Evolutionary conservation across 495 filamentous ascomycete species (phyloP).

Genomic region (Hyaloscypha bicolor): DNA sequence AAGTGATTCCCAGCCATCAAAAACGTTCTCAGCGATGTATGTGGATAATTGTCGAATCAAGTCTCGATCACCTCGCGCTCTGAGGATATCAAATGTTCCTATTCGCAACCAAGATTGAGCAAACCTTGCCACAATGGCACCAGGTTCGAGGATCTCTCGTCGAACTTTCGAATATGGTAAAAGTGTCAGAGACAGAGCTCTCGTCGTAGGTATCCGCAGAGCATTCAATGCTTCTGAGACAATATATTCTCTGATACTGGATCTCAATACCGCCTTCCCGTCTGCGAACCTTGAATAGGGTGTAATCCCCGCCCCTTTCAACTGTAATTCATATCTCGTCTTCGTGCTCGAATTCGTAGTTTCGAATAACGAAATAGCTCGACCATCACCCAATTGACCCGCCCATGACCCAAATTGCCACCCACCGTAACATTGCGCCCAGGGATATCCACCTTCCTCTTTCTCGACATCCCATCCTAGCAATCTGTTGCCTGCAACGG

Average conservation of each 20-base stretch:
- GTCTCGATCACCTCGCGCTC: conserved; percentile 76
- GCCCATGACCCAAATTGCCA: conserved; percentile 90
- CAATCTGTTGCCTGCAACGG: conserved; percentile 80
- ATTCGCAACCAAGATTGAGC: conserved; percentile 91
- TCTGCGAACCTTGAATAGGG: conserved; percentile 98
- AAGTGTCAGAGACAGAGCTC: conserved; percentile 80
- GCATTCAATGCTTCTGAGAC: conserved; percentile 87
- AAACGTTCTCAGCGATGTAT: conserved; percentile 84
- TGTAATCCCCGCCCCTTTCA: conserved; percentile 91
- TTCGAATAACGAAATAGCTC: conserved; percentile 94
- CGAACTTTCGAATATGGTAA: conserved; percentile 70
- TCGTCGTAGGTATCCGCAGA: conserved; percentile 80
- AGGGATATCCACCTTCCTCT: conserved; percentile 81
- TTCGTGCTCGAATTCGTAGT: conserved; percentile 74
- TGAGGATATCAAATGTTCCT: conserved; percentile 89
- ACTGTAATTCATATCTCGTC: conserved; percentile 81
- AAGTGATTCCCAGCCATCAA: conserved; percentile 79
- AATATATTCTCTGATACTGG: conserved; percentile 90
- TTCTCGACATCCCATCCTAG: conserved; percentile 60
- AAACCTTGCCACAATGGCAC: conserved; percentile 88
- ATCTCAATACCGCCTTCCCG: conserved; percentile 89
- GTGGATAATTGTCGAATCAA: conserved; percentile 72
- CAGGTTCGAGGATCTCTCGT: conserved; percentile 86
- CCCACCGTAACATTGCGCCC: conserved; percentile 97
- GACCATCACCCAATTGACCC: conserved; percentile 91